Base-by-base conservation (phyloP, 371 early-diverging fungal species). In the Parasitella parasitica region DNA sequence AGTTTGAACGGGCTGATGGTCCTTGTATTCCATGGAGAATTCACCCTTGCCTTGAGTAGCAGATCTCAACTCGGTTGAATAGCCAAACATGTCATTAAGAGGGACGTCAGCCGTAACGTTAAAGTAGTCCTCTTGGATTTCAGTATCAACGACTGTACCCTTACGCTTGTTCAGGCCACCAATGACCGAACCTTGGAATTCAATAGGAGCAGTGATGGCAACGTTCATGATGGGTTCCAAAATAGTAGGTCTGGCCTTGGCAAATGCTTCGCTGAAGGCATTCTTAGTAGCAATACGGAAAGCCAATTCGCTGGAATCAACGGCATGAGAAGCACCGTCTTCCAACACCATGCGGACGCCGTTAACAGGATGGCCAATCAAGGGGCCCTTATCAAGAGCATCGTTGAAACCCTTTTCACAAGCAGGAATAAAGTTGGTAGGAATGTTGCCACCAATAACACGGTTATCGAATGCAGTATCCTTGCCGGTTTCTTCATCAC, bases 141-240 rank as follows among this genome's bases (percentile, higher is more conserved):
- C 97, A 4, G 96, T 90, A 69, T 98, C 96, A 46, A 88, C 79
- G 64, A 98, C 95, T 8, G 93, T 91, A 58, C 97, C 99, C 85
- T 95, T 95, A 69, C 97, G 91, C 87, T 94, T 96, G 85, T 97
- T 97, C 57, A 98, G 74, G 13, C 93, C 90, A 41, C 92, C 94
- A 60, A 98, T 90, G 36, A 94, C 93, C 39, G 87, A 76, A 38
- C 97, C 98, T 81, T 98, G 98, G 90, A 90, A 97, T 76, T 98
- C 97, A 36, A 83, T 75, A 11, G 99, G 99, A 6, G 92, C 93
- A 6, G 92, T 89, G 60, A 97, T 84, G 51, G 87, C 85, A 52
- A 98, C 99, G 56, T 88, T 91, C 99, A 98, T 98, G 72, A 98
- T 89, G 28, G 99, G 99, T 78, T 98, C 97, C 57, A 98, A 78